These are phyloP conservation scores for Lactarius tabidus DNA, from an alignment of 768 basidiomycete genomes.

Conservation along the genomic window DNA sequence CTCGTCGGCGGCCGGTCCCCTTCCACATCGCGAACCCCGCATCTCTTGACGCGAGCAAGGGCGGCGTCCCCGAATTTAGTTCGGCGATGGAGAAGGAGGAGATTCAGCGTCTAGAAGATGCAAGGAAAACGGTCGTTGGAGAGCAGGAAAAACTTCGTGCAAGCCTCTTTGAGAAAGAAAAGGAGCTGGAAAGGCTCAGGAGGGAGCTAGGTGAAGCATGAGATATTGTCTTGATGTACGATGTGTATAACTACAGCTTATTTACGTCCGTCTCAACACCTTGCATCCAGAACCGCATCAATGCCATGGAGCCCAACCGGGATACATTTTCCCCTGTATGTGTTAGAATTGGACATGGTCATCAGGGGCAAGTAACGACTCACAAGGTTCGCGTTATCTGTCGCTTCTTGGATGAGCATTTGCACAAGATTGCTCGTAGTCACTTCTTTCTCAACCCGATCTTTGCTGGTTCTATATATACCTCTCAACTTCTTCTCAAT, in stretches of 20 bases:
- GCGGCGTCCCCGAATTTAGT: conserved; percentile 79
- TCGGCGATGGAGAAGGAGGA: conserved; percentile 85
- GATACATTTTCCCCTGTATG: conserved; percentile 80
- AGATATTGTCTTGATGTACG: background rate
- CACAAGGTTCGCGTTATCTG: conserved; percentile 64
- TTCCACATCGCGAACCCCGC: conserved; percentile 55
- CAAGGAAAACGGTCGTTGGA: conserved; percentile 59
- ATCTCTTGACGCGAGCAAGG: conserved; percentile 61
- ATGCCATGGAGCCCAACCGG: conserved; percentile 85
- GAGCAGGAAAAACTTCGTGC: conserved; percentile 74
- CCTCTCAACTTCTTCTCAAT: conserved; percentile 85
- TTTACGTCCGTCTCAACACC: background rate
- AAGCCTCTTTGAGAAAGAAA: conserved; percentile 74
- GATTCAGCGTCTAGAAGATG: conserved; percentile 71
- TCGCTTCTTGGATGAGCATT: conserved; percentile 86
- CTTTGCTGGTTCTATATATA: conserved; percentile 45
- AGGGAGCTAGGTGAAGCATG: conserved; percentile 39
- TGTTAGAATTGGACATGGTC: conserved; percentile 16
- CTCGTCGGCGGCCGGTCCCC: conserved; percentile 58
- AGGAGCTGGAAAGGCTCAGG: conserved; percentile 69
- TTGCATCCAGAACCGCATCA: conserved; percentile 30
- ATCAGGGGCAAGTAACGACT: conserved; percentile 26
- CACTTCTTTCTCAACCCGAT: conserved; percentile 40
- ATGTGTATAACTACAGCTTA: conserved; percentile 8
- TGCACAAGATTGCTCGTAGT: conserved; percentile 89